Evolutionary conservation across 441 rosid genomes (phyloP).

Genomic region (Cnidoscolus chayamansa): DNA sequence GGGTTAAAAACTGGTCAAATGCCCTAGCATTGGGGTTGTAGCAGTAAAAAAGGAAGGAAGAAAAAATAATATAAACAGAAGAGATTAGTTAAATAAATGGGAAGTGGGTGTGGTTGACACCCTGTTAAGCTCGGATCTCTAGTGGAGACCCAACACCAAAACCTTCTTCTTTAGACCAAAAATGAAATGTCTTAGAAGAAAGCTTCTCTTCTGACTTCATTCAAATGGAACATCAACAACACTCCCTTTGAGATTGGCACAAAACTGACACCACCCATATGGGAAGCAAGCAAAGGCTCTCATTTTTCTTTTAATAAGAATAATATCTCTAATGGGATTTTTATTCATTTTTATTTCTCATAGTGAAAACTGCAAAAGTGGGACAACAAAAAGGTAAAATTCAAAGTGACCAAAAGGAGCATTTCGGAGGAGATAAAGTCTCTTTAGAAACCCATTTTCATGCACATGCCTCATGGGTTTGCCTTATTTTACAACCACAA

Average conservation of each 20-base stretch:
- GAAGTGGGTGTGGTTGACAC: conserved; percentile 29
- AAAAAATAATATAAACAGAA: neutral
- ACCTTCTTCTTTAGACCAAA: conserved; percentile 18
- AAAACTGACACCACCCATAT: conserved; percentile 39
- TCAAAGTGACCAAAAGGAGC: conserved; percentile 28
- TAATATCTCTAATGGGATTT: neutral
- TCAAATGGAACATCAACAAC: conserved; percentile 11
- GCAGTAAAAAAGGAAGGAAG: conserved; percentile 9
- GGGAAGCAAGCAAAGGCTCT: conserved; percentile 12
- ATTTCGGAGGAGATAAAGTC: conserved; percentile 32
- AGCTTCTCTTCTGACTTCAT: conserved; percentile 22
- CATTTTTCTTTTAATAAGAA: neutral
- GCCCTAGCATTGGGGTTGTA: conserved; percentile 30
- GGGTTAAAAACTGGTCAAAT: conserved; percentile 8
- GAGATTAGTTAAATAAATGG: conserved; percentile 30
- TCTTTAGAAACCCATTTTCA: conserved; percentile 37
- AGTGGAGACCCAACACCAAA: conserved; percentile 13
- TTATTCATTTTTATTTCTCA: neutral
- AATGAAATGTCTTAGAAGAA: neutral
- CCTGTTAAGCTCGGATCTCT: conserved; percentile 53
- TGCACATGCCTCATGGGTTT: conserved; percentile 27
- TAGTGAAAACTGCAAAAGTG: conserved; percentile 30
- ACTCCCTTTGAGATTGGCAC: conserved; percentile 32
- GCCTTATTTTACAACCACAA: conserved; percentile 13
- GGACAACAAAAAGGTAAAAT: conserved; percentile 29